Percentiles rank a stretch among this genome's conserved stretches.
These are phyloP conservation scores for Zizania palustris DNA, from an alignment of 202 grass and related monocot genomes.

Conservation along the genomic window DNA sequence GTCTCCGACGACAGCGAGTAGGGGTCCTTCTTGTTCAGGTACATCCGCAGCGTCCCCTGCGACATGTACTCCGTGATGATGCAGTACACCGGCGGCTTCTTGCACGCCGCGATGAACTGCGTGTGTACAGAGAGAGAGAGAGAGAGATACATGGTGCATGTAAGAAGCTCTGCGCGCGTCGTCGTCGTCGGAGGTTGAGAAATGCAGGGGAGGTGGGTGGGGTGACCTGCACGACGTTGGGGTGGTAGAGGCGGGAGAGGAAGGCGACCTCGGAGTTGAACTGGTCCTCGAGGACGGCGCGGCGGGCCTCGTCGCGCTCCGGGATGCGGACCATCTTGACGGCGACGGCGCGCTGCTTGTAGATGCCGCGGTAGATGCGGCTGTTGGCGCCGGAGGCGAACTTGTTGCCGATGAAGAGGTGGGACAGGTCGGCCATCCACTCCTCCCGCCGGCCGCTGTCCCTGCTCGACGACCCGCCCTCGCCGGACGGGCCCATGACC, in stretches of 20 bases:
- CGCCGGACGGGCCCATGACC: slow-evolving; percentile 35
- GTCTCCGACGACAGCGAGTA: slow-evolving; percentile 97
- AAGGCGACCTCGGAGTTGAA: slow-evolving; percentile 99
- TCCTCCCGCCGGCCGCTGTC: slow-evolving; percentile 60
- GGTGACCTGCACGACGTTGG: slow-evolving; percentile 81
- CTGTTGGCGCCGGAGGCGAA: slow-evolving; percentile 96
- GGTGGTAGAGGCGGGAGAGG: slow-evolving; percentile 92
- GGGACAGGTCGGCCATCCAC: slow-evolving; percentile 96
- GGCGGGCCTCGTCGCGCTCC: slow-evolving; percentile 81
- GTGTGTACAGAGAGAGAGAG: background rate
- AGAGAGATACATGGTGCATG: too few relatives aligned
- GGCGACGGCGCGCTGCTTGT: slow-evolving; percentile 86
- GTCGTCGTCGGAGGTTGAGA: background rate
- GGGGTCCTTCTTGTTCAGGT: slow-evolving; percentile 97
- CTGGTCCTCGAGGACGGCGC: slow-evolving; percentile 70
- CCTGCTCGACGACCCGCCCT: slow-evolving; percentile 12
- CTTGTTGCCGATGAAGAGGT: slow-evolving; percentile 97
- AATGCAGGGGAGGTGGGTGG: background rate
- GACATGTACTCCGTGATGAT: slow-evolving; percentile 99
- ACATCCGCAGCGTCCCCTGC: slow-evolving; percentile 96
- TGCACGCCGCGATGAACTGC: slow-evolving; percentile 94
- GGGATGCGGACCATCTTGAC: slow-evolving; percentile 97
- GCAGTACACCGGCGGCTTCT: slow-evolving; percentile 96
- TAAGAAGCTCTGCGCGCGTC: too few relatives aligned
- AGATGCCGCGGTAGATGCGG: slow-evolving; percentile 96